Evolutionary conservation across 495 filamentous ascomycete species (phyloP), one percentile per base, ranked within the genome.

Genomic region (Chaetomium cochliodes): DNA sequence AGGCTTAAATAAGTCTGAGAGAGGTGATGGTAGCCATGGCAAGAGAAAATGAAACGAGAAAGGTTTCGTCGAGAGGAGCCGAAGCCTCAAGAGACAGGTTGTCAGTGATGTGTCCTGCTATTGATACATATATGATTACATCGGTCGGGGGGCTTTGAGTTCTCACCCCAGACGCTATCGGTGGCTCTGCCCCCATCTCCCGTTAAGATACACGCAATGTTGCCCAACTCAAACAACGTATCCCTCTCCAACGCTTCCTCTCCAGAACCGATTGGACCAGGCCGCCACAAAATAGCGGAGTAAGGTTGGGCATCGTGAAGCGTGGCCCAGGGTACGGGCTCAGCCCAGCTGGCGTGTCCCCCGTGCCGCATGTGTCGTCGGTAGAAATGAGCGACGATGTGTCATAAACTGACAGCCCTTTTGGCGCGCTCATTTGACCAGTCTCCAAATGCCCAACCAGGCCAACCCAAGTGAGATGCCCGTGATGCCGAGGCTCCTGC

Each of bases 401-500:
- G 5, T 39, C 41, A 8, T 56, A 8, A 12, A 1, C 8, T 47
- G 5, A 20, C 23, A 20, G 16, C 18, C 22, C 47, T 33, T 69
- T 44, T 1, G 2, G 2, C 11, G 6, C 12, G 2, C 23, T 63
- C 61, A 77, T 62, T 73, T 72, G 18, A 75, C 69, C 55, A 80
- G 53, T 54, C 80, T 73, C 75, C 77, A 82, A 30, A 81, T 51
- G 2, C 92, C 92, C 77, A 93, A 75, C 63, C 85, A 88, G 9
- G 88, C 86, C 51, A 96, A 77, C 1, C 80, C 80, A 9, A 88
- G 79, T 3, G 91, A 90, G 41, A 91, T 88, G n/a, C 81, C 80
- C 18, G 84, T 86, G 65, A 96, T 88, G 42, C 88, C 90, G 26
- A 87, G 69, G 65, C 85, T 82, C 52, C 92, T 81, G 68, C 84